Conservation (phyloP, 1,139 yeast genomes). For the Yamadazyma triangularis region DNA sequence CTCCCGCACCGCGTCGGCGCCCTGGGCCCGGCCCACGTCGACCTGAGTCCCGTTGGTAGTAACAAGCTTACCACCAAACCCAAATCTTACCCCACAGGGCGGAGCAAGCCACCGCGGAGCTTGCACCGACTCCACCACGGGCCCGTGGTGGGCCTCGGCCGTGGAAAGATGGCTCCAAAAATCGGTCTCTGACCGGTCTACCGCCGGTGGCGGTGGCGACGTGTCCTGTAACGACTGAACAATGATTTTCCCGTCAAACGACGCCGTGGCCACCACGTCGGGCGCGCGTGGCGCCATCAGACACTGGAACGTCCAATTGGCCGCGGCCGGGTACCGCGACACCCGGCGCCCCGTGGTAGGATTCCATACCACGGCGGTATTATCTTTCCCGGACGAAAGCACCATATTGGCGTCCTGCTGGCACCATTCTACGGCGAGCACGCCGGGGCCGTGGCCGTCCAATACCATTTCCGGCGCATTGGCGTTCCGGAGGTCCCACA, state of each 20-base stretch:
- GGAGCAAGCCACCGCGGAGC: slow-evolving; percentile 88
- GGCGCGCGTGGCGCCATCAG: slow-evolving; percentile 86
- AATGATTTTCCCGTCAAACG: slow-evolving; percentile 82
- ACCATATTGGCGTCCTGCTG: slow-evolving; percentile 71
- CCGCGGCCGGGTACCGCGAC: slow-evolving; percentile 87
- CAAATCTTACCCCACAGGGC: slow-evolving; percentile 78
- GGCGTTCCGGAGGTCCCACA: slow-evolving; percentile 95
- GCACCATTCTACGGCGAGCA: slow-evolving; percentile 93
- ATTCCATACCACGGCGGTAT: slow-evolving; percentile 85
- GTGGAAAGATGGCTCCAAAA: slow-evolving; percentile 83
- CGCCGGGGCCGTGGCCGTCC: slow-evolving; percentile 83
- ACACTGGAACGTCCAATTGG: slow-evolving; percentile 91
- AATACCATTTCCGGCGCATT: slow-evolving; percentile 79
- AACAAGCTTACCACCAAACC: slow-evolving; percentile 90
- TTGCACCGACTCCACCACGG: slow-evolving; percentile 61
- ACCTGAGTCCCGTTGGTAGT: too few relatives aligned
- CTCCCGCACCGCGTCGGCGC: too few relatives aligned
- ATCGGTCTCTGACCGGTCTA: slow-evolving; percentile 56
- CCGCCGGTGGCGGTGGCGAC: slow-evolving; percentile 47
- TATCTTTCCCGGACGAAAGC: slow-evolving; percentile 89
- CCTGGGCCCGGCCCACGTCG: too few relatives aligned
- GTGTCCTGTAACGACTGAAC: slow-evolving; percentile 88
- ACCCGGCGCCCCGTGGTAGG: slow-evolving; percentile 66
- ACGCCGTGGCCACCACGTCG: slow-evolving; percentile 87
- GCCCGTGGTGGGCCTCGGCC: slow-evolving; percentile 71